phyloP scores from a whole-genome alignment of 2,329 filamentous ascomycete genomes.

The Colletotrichum godetiae region DNA sequence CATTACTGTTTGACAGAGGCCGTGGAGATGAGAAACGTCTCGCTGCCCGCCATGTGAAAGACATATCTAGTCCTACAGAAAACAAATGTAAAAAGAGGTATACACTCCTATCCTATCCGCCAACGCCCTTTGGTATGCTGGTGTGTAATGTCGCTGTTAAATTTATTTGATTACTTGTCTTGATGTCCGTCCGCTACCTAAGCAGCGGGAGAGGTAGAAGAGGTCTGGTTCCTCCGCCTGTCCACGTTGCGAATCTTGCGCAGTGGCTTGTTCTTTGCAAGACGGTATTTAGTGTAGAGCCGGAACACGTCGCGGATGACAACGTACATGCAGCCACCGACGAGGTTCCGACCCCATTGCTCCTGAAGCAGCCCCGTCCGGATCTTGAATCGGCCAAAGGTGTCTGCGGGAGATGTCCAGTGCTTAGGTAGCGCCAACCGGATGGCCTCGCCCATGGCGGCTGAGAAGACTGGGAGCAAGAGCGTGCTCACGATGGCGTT shows the following conservation, averaged over 20 bases:
- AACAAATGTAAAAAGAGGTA: neutral
- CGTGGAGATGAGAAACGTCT: neutral
- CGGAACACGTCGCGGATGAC: conserved; percentile 78
- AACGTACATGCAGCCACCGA: conserved; percentile 90
- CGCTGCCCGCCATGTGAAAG: neutral
- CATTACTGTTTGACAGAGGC: neutral
- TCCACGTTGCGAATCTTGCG: conserved; percentile 66
- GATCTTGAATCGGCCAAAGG: conserved; percentile 39
- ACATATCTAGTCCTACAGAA: neutral
- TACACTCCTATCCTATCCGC: neutral
- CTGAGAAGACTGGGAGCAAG: conserved; percentile 85
- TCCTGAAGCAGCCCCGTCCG: conserved; percentile 79
- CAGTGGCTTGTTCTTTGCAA: conserved; percentile 65
- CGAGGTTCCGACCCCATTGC: conserved; percentile 88
- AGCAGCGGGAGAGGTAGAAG: neutral
- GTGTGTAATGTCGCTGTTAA: neutral
- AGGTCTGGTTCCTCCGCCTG: conserved; percentile 52
- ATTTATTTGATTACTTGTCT: no score
- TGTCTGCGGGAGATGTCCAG: conserved; percentile 64
- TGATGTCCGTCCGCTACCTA: no score
- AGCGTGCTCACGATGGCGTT: conserved; percentile 68
- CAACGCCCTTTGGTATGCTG: conserved; percentile 22
- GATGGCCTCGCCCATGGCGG: conserved; percentile 80
- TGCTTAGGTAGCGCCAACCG: conserved; percentile 73
- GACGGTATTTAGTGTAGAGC: conserved; percentile 73